Conservation (phyloP, 2,329 filamentous ascomycete species). For the Arthroderma sp. region DNA sequence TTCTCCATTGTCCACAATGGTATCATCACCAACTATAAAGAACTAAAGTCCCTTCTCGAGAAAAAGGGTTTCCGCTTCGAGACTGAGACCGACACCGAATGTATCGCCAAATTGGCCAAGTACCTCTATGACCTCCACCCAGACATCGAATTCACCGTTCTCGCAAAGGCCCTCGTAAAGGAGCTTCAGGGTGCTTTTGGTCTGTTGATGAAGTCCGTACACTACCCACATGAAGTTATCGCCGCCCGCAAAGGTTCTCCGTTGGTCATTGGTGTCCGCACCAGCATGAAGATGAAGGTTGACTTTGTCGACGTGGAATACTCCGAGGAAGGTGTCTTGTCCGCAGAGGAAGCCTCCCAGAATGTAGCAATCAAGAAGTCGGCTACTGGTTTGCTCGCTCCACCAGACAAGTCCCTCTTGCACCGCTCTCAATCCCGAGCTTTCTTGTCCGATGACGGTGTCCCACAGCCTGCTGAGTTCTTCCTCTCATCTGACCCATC, state of each 20-base stretch:
- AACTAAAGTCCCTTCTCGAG: conserved; percentile 83
- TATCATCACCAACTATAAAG: conserved; percentile 99
- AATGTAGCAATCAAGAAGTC: conserved; percentile 93
- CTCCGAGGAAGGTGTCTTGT: conserved; percentile 73
- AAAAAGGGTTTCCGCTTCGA: conserved; percentile 97
- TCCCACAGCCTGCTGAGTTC: conserved; percentile 96
- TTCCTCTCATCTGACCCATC: conserved; percentile 98
- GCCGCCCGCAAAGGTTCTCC: conserved; percentile 97
- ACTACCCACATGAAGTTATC: conserved; percentile 96
- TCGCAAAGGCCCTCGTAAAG: conserved; percentile 95
- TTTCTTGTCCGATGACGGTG: conserved; percentile 96
- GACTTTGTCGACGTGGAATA: conserved; percentile 99
- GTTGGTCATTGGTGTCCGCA: conserved; percentile 92
- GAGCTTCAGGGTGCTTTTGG: conserved; percentile 97
- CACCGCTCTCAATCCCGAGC: conserved; percentile 97
- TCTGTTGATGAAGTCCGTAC: conserved; percentile 92
- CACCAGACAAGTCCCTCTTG: conserved; percentile 92
- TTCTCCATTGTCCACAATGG: conserved; percentile 98
- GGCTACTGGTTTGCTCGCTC: conserved; percentile 60
- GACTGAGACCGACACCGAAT: conserved; percentile 98
- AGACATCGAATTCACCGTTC: conserved; percentile 85
- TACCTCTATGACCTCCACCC: conserved; percentile 95
- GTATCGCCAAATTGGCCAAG: conserved; percentile 97
- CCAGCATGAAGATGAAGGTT: conserved; percentile 98
- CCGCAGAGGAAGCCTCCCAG: conserved; percentile 88